Base-by-base conservation (phyloP, 345 rosid genomes). In the Garcia nutans region DNA sequence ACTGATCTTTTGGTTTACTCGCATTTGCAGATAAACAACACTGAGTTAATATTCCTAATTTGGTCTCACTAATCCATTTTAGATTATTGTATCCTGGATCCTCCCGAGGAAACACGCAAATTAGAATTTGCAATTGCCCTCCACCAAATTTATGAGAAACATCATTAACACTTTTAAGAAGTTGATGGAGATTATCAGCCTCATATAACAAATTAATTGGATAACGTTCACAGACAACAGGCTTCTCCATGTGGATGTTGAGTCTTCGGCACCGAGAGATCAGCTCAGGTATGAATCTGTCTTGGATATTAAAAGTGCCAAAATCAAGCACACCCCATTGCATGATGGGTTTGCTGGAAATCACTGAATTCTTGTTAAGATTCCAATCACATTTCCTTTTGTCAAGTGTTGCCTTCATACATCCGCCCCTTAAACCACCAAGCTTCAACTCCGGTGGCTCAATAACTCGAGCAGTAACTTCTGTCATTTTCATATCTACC, bases 261-360 rank as follows among this genome's bases (percentile, higher is more conserved):
- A 92, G 86, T 11, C 10, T 85, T 50, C 7, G 10, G 70, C 95
- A 88, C 52, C 85, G 88, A 5, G 23, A 9, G 1, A 83, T 82
- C 64, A 94, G 84, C 10, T 77, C 76, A 0, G 74, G 49, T 68
- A 88, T 82, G 80, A 92, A 88, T 22, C 4, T n/a, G 12, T 67
- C 52, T n/a, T 65, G 33, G 23, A 67, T 13, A 45, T 12, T 45
- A 67, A 4, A 17, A 67, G 15, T 10, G 33, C 86, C 90, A 74
- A 94, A 94, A 72, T 94, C 90, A 56, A 94, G 69, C 28, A 94
- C 77, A 74, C 85, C 97, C 98, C 98, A 94, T 3, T 87, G 65
- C 20, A 82, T 76, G 58, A 92, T 74, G 45, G 84, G 58, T 79
- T 81, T 86, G 47, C 98, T 94, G 57, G 82, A 83, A 22, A 89